Percentiles rank a stretch among this genome's conserved stretches.
Evolutionary conservation across 169 alveolate genomes (phyloP).

Genomic region (Plasmodium malariae): DNA sequence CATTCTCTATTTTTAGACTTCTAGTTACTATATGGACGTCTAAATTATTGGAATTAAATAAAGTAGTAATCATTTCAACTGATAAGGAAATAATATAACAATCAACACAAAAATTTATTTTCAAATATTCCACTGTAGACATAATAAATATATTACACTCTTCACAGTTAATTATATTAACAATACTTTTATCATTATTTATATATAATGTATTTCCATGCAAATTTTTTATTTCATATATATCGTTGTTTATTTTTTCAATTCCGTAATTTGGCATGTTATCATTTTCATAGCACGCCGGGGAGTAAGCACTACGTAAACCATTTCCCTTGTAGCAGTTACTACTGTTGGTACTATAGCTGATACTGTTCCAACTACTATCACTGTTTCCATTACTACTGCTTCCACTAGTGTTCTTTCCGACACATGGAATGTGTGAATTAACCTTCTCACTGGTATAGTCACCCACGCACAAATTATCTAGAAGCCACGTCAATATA

Average conservation of each 20-base stretch:
- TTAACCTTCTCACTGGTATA: not conserved
- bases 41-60: conserved; percentile 36
- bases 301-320: too few species aligned
- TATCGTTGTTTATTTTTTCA: conserved; percentile 38
- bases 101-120: conserved; percentile 33
- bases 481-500: conserved; percentile 34
- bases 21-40: conserved; percentile 66
- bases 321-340: too few species aligned
- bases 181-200: conserved; percentile 25
- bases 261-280: not conserved
- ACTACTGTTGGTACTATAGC: too few species aligned
- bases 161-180: conserved; percentile 52
- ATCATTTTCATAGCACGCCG: not conserved
- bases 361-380: too few species aligned
- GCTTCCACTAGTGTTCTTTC: too few species aligned
- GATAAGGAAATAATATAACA: conserved; percentile 42
- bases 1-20: conserved; percentile 51
- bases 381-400: too few species aligned
- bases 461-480: conserved; percentile 7
- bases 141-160: conserved; percentile 67
- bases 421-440: not conserved
- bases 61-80: conserved; percentile 32
- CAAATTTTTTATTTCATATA: conserved; percentile 18
- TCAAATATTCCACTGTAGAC: conserved; percentile 32
- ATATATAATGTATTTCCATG: conserved; percentile 39